Base-by-base conservation (phyloP, 176 grass and related monocot genomes). In the Elaeis guineensis region DNA sequence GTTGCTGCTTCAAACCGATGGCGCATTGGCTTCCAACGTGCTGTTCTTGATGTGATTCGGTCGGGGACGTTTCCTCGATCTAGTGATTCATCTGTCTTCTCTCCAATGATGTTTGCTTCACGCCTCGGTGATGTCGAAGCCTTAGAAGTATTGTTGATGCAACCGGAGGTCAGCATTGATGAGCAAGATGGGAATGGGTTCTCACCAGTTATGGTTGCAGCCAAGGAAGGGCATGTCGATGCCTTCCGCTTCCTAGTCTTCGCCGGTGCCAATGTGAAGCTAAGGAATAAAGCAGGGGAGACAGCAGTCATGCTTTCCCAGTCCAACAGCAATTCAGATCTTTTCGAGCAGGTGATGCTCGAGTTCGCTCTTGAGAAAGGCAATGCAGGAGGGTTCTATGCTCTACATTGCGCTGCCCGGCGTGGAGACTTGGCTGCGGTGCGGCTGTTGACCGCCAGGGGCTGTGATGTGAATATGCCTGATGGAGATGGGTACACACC, bases 281-380 rank as follows among this genome's bases (percentile, higher is more conserved):
- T 92, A 22, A 59, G 62, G 48, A 86, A 81, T 64, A 71, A 64
- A 68, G 72, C 52, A 0, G 87, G 87, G 5, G 81, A 89, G 57
- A 92, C 81, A 3, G 76, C 79, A 0, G 64, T 98, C 0, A 74
- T 52, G 20, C 50, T 92, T 21, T 83, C 78, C 12, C 87, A 82
- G 74, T 78, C 61, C 50, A 98, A 83, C 80, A 85, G 83, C 74
- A 83, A 86, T 59, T 52, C 81, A 44, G 93, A 98, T 39, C 65
- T 89, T 14, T 98, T 98, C 61, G 93, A 98, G 81, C 93, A 86
- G 80, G 81, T 85, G 56, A 92, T 98, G 93, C 87, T 98, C 19
- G 84, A 98, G 49, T 83, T 92, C 65, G 82, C 79, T 5, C 76
- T 98, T 57, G 93, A 98, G 82, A 91, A 86, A 16, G 93, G 93